Base-by-base conservation (phyloP, 129 eudicot genomes). In the Cynara cardunculus region DNA sequence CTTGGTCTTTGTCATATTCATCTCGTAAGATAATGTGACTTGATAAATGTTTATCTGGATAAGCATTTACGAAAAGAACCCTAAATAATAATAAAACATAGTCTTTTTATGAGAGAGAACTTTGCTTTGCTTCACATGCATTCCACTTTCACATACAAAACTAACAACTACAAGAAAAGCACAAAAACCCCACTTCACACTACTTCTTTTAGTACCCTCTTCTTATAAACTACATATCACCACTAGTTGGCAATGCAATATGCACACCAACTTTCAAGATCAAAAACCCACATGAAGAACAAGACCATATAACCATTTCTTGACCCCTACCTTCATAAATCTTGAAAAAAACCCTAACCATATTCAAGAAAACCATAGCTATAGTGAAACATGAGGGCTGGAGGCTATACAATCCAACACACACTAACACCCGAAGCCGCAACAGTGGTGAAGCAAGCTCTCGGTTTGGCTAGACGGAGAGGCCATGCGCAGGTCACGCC, bases 401-500 rank as follows among this genome's bases (percentile, higher is more conserved):
- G 92, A 74, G 96, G 92, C 75, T 93, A 89, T 78, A 86, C 88
- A 28, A 83, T 91, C 26, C 97, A 89, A 46, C 96, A 91, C 71
- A 84, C 98, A 13, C 90, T 93, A 56, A 89, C 98, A 39, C 77
- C 89, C 5, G 97, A 89, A 79, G 88, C 98, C 13, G 85, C 98
- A 16, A 75, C 74, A 25, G 71, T 85, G 11, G 98, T 93, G 1
- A 93, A 88, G 78, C 98, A 93, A 85, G 97, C 98, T 25, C 80
- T 91, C 1, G 87, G 59, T 39, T 86, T 93, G 10, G 97, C 98
- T 21, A 84, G 91, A 77, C 79, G 94, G 35, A 79, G 98, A 79
- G 97, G 97, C 67, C 98, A 93, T 82, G 88, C 97, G 0, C 98
- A 93, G 68, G 97, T 93, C 44, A 93, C 97, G 3, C 98, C 98